phyloP scores from a whole-genome alignment of 495 filamentous ascomycete genomes.

The Aspergillus ellipticus region DNA sequence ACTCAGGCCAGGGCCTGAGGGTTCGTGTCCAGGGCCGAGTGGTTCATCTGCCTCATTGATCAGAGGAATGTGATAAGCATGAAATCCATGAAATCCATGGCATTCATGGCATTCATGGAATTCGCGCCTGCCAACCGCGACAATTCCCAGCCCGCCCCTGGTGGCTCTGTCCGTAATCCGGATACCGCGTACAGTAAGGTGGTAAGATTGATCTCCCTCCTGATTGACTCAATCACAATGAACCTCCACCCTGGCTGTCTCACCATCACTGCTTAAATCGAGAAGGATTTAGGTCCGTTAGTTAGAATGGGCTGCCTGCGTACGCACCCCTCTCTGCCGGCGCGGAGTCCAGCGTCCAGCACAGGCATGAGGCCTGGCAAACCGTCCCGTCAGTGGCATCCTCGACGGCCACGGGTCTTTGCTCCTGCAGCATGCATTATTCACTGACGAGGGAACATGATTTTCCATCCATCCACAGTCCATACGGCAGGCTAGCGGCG shows the following conservation, averaged over 20 bases:
- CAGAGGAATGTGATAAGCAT: not conserved
- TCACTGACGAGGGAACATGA: not conserved
- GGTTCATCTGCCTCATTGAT: not conserved
- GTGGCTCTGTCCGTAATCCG: no score
- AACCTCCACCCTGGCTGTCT: conserved; percentile 1
- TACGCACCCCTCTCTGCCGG: not conserved
- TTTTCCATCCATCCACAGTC: not conserved
- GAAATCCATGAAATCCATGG: no score
- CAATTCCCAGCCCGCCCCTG: not conserved
- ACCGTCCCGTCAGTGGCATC: not conserved
- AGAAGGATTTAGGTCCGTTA: not conserved
- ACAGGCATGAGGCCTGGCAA: not conserved
- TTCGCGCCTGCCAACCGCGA: not conserved
- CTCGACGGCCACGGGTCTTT: not conserved
- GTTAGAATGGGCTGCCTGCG: not conserved
- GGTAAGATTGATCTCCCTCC: not conserved
- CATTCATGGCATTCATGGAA: no score
- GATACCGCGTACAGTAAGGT: not conserved
- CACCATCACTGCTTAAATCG: conserved; percentile 3
- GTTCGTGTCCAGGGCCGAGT: not conserved
- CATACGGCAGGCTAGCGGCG: conserved; percentile 1
- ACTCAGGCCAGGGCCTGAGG: no score
- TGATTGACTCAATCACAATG: not conserved
- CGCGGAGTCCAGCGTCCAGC: not conserved
- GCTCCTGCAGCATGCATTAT: not conserved